Conservation (phyloP, 108 stramenopile genomes). For the Fragilariopsis cylindrus region DNA sequence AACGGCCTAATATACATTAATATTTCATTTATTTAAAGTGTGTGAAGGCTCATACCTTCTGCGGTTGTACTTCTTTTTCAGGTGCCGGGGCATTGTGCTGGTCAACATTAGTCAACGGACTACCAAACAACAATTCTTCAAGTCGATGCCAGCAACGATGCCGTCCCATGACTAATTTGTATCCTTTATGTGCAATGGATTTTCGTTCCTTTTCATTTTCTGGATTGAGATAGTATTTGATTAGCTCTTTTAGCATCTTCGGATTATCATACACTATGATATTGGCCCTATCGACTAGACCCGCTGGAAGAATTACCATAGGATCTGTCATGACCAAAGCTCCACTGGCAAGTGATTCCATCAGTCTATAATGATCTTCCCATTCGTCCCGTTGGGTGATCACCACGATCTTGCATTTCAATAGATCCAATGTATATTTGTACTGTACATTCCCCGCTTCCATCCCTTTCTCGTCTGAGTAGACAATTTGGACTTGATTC, state of each 20-base stretch:
- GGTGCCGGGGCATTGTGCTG: conserved; percentile 31
- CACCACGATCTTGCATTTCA: conserved; percentile 60
- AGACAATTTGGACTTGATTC: conserved; percentile 18
- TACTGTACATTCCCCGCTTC: conserved; percentile 20
- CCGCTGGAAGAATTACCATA: conserved; percentile 46
- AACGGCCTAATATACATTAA: neutral
- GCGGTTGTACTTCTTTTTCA: neutral
- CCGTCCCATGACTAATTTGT: conserved; percentile 45
- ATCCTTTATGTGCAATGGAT: conserved; percentile 42
- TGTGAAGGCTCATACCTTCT: neutral
- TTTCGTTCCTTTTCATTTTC: conserved; percentile 41
- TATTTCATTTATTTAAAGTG: neutral
- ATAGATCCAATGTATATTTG: conserved; percentile 29
- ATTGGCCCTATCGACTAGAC: conserved; percentile 35
- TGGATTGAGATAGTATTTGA: conserved; percentile 45
- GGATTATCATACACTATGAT: conserved; percentile 48
- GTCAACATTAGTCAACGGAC: conserved; percentile 30
- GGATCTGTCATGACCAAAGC: conserved; percentile 63
- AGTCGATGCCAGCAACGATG: conserved; percentile 60
- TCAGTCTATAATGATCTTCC: conserved; percentile 68
- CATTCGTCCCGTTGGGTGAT: conserved; percentile 65
- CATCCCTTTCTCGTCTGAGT: conserved; percentile 24
- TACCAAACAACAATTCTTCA: conserved; percentile 57
- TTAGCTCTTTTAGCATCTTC: conserved; percentile 24
- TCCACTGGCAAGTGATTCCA: conserved; percentile 61